Conservation (phyloP, 2,329 filamentous ascomycete genomes). For the Colletotrichum somersetense region DNA sequence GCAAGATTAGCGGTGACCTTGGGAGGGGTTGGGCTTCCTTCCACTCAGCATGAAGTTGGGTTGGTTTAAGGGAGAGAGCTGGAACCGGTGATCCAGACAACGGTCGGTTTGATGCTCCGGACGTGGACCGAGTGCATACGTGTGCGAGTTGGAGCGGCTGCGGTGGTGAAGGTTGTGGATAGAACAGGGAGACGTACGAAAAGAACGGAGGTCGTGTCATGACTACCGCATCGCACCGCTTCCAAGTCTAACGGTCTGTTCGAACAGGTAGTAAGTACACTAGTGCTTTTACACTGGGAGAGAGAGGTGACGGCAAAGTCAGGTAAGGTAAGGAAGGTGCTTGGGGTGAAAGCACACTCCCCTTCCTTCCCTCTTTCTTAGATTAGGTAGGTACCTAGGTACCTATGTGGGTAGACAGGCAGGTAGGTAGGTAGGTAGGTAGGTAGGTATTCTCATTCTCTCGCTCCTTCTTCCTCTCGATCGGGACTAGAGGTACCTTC, state of each 20-base stretch:
- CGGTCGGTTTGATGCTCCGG: background rate
- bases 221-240: background rate
- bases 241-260: background rate
- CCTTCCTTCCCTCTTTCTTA: background rate
- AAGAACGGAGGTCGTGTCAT: background rate
- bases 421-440: too few species aligned
- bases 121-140: background rate
- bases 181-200: background rate
- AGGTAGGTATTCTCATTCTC: background rate
- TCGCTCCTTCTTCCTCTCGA: background rate
- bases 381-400: background rate
- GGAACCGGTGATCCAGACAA: background rate
- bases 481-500: background rate
- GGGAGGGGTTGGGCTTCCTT: background rate
- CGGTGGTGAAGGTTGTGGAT: slow-evolving; percentile 2
- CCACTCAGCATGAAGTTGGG: background rate
- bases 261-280: too few species aligned
- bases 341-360: slow-evolving; percentile 3
- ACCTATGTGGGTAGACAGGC: too few species aligned
- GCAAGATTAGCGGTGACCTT: background rate
- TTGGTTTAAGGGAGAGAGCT: background rate
- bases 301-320: background rate
- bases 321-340: too few species aligned
- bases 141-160: background rate
- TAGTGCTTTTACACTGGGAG: too few species aligned